A percentile compares a stretch with the other conserved stretches of the same genome.
Conservation (phyloP, 2,329 filamentous ascomycete species). For the Ascochyta rabiei region DNA sequence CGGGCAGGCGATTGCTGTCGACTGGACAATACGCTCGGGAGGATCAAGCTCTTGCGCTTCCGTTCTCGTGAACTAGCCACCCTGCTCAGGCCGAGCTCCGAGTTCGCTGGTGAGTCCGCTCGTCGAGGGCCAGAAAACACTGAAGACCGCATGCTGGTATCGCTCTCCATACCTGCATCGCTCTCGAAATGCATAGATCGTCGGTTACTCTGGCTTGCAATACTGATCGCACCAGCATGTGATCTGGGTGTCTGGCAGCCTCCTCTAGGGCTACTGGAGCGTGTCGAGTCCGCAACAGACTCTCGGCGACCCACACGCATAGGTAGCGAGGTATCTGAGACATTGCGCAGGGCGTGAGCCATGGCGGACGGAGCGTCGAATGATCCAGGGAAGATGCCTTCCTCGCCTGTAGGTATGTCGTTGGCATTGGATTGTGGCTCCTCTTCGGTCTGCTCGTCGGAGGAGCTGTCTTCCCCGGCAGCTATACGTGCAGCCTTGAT, state of each 20-base stretch:
- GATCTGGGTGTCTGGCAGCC: constrained; percentile 85
- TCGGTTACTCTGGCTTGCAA: constrained; percentile 70
- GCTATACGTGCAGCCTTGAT: constrained; percentile 88
- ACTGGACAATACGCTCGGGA: constrained; percentile 78
- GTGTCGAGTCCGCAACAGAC: constrained; percentile 74
- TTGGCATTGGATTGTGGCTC: constrained; percentile 48
- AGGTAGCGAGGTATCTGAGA: constrained; percentile 57
- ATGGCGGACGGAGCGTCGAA: constrained; percentile 64
- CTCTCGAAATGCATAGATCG: constrained; percentile 82
- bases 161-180: constrained; percentile 82
- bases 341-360: constrained; percentile 61
- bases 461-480: constrained; percentile 82
- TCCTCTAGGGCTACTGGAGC: constrained; percentile 88
- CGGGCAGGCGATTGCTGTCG: constrained; percentile 90
- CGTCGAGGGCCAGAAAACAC: constrained; percentile 72
- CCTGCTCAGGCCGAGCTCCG: constrained; percentile 79
- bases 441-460: constrained; percentile 56
- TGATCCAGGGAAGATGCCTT: constrained; percentile 65
- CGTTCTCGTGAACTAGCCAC: constrained; percentile 80
- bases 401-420: constrained; percentile 53
- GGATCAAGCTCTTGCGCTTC: constrained; percentile 84
- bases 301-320: constrained; percentile 55
- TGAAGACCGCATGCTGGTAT: constrained; percentile 86
- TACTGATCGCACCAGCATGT: constrained; percentile 65
- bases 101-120: constrained; percentile 77